phyloP scores from a whole-genome alignment of 305 asterid species.

The Solanum hybrid region DNA sequence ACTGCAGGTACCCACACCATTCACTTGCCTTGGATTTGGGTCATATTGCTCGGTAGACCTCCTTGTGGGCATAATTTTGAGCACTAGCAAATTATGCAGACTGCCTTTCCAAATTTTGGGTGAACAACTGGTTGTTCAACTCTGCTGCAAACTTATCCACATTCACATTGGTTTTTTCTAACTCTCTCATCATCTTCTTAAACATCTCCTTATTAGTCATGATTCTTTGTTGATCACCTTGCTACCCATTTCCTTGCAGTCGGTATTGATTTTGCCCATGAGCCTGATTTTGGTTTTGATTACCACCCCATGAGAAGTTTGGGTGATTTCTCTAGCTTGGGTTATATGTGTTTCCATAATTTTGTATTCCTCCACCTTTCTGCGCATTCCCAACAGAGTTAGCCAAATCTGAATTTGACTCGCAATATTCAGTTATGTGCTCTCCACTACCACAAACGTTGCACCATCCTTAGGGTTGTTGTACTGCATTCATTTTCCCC shows the following conservation, averaged over 20 bases:
- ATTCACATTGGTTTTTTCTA: neutral
- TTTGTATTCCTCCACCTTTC: neutral
- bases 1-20: neutral
- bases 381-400: neutral
- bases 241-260: neutral
- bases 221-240: neutral
- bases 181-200: neutral
- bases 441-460: neutral
- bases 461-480: neutral
- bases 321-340: neutral
- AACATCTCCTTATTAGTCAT: neutral
- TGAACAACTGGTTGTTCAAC: neutral
- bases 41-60: neutral
- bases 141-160: neutral
- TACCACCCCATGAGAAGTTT: neutral
- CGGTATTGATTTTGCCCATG: neutral
- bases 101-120: neutral
- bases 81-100: neutral
- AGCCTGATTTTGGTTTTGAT: neutral
- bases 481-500: neutral
- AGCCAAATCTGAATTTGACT: neutral
- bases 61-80: neutral
- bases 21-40: neutral
- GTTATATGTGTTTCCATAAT: neutral
- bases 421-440: neutral